Conservation (phyloP, 2,329 filamentous ascomycete species). For the Madurella mycetomatis region DNA sequence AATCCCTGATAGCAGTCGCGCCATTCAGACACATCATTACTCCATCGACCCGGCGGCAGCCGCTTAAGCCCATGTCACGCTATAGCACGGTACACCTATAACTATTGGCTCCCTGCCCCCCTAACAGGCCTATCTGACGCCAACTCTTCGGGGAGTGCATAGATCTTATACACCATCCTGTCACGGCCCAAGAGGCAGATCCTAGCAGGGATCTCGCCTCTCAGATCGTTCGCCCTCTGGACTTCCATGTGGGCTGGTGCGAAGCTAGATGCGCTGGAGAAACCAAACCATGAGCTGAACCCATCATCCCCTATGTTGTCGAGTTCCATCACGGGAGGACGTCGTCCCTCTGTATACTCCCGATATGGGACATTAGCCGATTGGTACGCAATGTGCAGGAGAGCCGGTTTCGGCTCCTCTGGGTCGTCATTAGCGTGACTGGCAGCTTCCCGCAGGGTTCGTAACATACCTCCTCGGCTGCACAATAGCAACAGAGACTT, state of each 20-base stretch:
- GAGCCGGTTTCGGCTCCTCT: conserved; percentile 17
- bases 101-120: background rate
- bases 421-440: background rate
- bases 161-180: conserved; percentile 44
- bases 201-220: conserved; percentile 46
- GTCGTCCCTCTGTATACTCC: conserved; percentile 4
- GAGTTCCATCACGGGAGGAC: conserved; percentile 3
- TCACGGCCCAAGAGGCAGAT: conserved; percentile 49
- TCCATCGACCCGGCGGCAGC: background rate
- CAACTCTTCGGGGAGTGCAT: conserved; percentile 37
- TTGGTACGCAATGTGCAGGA: conserved; percentile 17
- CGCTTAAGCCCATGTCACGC: background rate
- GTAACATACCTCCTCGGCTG: conserved; percentile 35
- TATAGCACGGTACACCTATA: background rate
- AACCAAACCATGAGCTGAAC: conserved; percentile 5
- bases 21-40: background rate
- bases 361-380: conserved; percentile 9
- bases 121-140: background rate
- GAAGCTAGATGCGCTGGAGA: conserved; percentile 31
- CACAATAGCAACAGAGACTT: conserved; percentile 57
- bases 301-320: background rate
- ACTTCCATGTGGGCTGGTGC: conserved; percentile 50
- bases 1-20: background rate
- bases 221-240: conserved; percentile 39
- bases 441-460: background rate